These are phyloP conservation scores for Vinca minor DNA, from an alignment of 257 asterid species.

Conservation along the genomic window DNA sequence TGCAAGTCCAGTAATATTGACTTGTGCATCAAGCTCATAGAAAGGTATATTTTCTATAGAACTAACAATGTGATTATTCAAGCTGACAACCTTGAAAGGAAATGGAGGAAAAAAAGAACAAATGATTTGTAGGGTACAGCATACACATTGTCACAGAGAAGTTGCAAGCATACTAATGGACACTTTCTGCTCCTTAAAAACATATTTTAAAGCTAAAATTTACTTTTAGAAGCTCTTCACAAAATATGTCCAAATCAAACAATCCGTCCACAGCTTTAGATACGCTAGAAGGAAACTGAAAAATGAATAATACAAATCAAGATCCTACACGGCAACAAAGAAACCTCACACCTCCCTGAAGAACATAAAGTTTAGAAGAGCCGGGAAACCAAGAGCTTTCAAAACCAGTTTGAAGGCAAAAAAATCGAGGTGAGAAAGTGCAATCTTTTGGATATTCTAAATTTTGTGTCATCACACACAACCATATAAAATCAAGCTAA, in stretches of 20 bases:
- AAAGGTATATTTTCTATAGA: neutral
- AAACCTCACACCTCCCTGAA: neutral
- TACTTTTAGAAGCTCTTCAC: too few relatives aligned
- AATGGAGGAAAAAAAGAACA: neutral
- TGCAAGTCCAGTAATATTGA: neutral
- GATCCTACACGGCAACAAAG: too few relatives aligned
- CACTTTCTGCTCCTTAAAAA: neutral
- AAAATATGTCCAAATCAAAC: neutral
- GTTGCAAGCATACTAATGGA: neutral
- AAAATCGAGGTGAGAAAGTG: neutral
- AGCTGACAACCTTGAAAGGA: neutral
- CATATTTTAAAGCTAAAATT: neutral
- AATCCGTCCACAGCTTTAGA: neutral
- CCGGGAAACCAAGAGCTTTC: neutral
- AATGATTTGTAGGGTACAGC: neutral
- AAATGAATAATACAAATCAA: neutral
- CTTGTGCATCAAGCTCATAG: neutral
- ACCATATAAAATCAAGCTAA: neutral
- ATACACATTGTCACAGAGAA: neutral
- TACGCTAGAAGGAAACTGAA: neutral
- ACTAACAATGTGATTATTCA: neutral
- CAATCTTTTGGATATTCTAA: neutral
- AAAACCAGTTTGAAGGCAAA: constrained; percentile 1
- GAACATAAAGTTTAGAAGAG: neutral
- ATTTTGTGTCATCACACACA: neutral